Base-by-base conservation (phyloP, 1,139 yeast species). In the Candida pseudoviswanathii region DNA sequence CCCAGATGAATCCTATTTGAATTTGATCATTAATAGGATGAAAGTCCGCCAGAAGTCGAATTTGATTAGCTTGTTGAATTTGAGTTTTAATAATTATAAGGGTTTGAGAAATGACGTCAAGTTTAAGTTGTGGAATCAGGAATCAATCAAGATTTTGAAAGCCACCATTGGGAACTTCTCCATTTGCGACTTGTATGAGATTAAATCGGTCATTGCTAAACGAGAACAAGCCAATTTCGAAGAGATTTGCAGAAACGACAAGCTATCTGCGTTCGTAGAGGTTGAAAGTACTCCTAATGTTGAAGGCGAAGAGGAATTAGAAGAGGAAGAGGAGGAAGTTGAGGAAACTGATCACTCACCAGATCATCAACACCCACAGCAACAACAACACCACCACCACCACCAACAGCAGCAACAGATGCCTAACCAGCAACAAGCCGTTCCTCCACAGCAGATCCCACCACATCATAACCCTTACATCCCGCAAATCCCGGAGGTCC, bases 181-280 rank as follows among this genome's bases (percentile, higher is more conserved):
- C 4, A 44, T 58, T 24, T 38, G 37, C 39, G 57, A 56, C 27
- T 51, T 58, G 42, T 51, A 54, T 33, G 53, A 56, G 10, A 45
- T 57, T 9, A 56, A 53, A 33, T 32, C 49, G 3, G 44, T 55
- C 3, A 51, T 56, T 21, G 47, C 50, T 3, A 51, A 49, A 37
- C 47, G 48, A 31, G 59, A 57, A 33, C 54, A 53, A 41, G 45
- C 27, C 6, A 51, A 48, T 26, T 58, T 58, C 49, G 56, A 57
- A 42, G 53, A 52, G 21, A 52, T 58, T 11, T 58, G 62, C 41
- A 46, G 48, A 22, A 46, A 51, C 34, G 62, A 58, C 43, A 54
- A 56, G 43, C 48, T 58, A 46, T 41, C 55, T 11, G 50, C 48
- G 11, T 55, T 41, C 44, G 59, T 56, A 21, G 57, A 54, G 34